Conservation (phyloP, 805 yeast species). For the Wickerhamiella kazuoi region DNA sequence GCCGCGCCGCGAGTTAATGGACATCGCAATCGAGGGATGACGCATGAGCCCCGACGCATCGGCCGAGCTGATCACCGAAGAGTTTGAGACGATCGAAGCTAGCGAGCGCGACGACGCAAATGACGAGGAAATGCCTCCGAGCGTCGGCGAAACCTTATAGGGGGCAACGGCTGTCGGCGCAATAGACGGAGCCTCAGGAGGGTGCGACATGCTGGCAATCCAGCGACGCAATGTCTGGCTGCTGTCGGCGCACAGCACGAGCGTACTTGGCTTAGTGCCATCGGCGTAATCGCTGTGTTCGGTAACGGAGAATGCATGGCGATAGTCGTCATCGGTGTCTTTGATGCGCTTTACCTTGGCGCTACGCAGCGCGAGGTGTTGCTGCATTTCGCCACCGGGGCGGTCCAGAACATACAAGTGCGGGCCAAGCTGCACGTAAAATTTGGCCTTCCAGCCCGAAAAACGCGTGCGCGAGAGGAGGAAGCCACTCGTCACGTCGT, state of each 20-base stretch:
- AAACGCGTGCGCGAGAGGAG: slow-evolving; percentile 3
- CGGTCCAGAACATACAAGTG: slow-evolving; percentile 1
- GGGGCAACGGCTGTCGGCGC: not conserved
- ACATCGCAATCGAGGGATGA: not conserved
- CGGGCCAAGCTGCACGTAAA: slow-evolving; percentile 4
- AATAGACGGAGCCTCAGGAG: not conserved
- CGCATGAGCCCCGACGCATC: not conserved
- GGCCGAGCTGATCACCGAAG: not conserved
- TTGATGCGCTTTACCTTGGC: slow-evolving; percentile 1
- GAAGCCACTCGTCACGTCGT: slow-evolving; percentile 1
- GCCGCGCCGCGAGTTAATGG: not conserved
- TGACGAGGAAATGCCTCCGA: not conserved
- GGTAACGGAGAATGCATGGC: slow-evolving; percentile 3
- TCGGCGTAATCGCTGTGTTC: slow-evolving; percentile 1
- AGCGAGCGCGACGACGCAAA: not conserved
- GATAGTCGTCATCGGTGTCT: slow-evolving; percentile 4
- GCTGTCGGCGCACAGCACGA: not conserved
- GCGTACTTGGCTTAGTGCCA: not conserved
- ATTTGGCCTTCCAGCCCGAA: slow-evolving; percentile 4
- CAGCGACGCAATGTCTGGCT: not conserved
- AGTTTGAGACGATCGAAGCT: not conserved
- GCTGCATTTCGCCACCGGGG: slow-evolving; percentile 2
- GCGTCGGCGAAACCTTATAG: not conserved
- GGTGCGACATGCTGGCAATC: not conserved
- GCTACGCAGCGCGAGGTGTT: not conserved